Percentiles rank a stretch among this genome's conserved stretches.
Conservation (phyloP, 805 yeast species). For the Teunomyces gatunensis region DNA sequence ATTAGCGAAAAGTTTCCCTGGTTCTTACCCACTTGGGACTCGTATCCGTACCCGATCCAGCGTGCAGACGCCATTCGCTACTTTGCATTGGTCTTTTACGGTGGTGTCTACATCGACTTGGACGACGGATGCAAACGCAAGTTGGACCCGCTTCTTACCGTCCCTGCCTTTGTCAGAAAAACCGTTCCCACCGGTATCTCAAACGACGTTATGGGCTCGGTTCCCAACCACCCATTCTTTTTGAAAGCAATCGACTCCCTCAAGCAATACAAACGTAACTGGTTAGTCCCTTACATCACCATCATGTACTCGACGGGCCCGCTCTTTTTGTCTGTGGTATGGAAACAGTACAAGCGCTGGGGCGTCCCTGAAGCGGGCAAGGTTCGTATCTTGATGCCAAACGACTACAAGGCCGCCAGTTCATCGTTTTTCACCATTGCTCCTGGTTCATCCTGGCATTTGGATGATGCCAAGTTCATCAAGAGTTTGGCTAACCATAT, state of each 20-base stretch:
- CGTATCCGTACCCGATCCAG: constrained; percentile 76
- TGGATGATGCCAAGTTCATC: constrained; percentile 79
- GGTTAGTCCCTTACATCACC: constrained; percentile 85
- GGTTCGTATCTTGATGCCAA: constrained; percentile 68
- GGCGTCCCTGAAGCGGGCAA: constrained; percentile 63
- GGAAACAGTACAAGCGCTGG: constrained; percentile 86
- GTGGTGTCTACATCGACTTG: constrained; percentile 87
- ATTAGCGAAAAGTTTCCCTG: constrained; percentile 79
- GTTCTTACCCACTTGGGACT: constrained; percentile 78
- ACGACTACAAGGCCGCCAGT: constrained; percentile 61
- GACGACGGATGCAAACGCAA: constrained; percentile 84
- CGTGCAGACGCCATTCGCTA: constrained; percentile 90
- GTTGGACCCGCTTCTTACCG: constrained; percentile 76
- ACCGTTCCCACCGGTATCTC: constrained; percentile 90
- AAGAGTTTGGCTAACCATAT: constrained; percentile 74
- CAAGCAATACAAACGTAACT: constrained; percentile 58
- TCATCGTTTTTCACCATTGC: constrained; percentile 71
- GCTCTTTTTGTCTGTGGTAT: constrained; percentile 75
- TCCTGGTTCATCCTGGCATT: constrained; percentile 90
- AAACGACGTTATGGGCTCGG: constrained; percentile 89
- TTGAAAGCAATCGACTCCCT: constrained; percentile 64
- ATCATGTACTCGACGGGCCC: constrained; percentile 96
- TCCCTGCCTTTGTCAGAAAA: constrained; percentile 83
- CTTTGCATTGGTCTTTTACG: constrained; percentile 77
- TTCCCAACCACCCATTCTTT: constrained; percentile 85